Evolutionary conservation across 176 grass and related monocot genomes (phyloP).

Genomic region (Hsuehochloa calcarea): DNA sequence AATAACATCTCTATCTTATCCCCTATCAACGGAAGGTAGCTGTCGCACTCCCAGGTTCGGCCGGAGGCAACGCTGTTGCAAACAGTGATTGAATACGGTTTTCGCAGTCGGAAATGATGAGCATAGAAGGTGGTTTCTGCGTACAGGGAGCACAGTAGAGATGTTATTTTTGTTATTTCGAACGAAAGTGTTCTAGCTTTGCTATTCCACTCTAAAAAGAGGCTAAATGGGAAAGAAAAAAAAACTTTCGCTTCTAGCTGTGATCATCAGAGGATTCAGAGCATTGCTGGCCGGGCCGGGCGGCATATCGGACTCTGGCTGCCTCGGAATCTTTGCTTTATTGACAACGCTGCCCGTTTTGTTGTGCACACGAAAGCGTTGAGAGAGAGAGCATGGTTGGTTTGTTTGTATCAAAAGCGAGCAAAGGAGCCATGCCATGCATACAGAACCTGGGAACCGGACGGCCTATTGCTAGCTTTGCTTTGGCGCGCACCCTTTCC

Average conservation of each 20-base stretch:
- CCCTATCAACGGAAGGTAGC: too few species aligned
- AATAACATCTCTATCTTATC: too few species aligned
- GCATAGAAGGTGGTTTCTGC: too few species aligned
- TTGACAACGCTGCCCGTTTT: conserved; percentile 19
- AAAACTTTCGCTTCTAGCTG: background rate
- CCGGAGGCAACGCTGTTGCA: too few species aligned
- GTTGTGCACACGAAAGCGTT: conserved; percentile 6
- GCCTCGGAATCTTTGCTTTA: conserved; percentile 50
- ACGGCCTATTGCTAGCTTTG: background rate
- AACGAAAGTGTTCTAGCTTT: too few species aligned
- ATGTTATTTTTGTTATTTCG: too few species aligned
- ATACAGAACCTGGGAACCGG: conserved; percentile 5
- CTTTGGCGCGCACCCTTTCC: background rate
- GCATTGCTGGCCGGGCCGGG: background rate
- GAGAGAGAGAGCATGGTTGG: background rate
- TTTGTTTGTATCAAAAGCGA: conserved; percentile 8
- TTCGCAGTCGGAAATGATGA: too few species aligned
- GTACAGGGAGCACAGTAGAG: too few species aligned
- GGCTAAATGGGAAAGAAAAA: too few species aligned
- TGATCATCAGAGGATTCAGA: background rate
- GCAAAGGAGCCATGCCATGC: background rate
- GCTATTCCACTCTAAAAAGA: too few species aligned
- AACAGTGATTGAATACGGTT: too few species aligned
- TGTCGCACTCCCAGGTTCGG: too few species aligned
- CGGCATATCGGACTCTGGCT: background rate